Conservation (phyloP, 1,284 basidiomycete species). For the Cryptococcus jaspeensis region DNA sequence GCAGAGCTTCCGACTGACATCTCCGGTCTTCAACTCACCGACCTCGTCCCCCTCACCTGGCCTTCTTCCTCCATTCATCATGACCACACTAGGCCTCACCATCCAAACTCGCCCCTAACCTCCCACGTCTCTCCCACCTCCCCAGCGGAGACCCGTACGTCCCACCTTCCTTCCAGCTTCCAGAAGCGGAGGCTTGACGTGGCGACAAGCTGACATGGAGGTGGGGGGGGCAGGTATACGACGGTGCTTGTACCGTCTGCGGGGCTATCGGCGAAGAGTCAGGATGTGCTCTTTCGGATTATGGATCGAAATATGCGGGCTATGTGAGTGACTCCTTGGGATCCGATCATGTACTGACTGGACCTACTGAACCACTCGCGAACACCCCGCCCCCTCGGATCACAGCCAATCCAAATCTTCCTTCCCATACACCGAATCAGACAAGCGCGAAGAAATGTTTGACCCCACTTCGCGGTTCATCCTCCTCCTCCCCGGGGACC, state of each 20-base stretch:
- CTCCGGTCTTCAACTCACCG: no score
- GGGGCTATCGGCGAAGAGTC: background rate
- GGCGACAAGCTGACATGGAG: no score
- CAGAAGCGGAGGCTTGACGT: no score
- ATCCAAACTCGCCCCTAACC: no score
- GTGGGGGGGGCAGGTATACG: background rate
- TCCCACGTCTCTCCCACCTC: no score
- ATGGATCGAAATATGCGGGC: background rate
- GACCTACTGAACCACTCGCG: background rate
- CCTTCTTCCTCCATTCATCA: no score
- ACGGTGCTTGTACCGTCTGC: background rate
- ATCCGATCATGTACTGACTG: background rate
- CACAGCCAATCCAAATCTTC: slow-evolving; percentile 21
- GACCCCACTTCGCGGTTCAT: slow-evolving; percentile 38
- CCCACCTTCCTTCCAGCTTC: no score
- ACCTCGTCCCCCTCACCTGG: no score
- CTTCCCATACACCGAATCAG: slow-evolving; percentile 23
- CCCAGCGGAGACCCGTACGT: no score
- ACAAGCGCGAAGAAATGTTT: slow-evolving; percentile 46
- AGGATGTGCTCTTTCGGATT: background rate
- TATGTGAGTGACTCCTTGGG: background rate
- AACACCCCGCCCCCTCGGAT: slow-evolving; percentile 3
- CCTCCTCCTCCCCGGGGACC: slow-evolving; percentile 11
- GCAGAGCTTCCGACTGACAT: no score
- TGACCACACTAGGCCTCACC: no score